Evolutionary conservation across 129 eudicot species (phyloP).

Genomic region (Chrysanthemum makinoi): DNA sequence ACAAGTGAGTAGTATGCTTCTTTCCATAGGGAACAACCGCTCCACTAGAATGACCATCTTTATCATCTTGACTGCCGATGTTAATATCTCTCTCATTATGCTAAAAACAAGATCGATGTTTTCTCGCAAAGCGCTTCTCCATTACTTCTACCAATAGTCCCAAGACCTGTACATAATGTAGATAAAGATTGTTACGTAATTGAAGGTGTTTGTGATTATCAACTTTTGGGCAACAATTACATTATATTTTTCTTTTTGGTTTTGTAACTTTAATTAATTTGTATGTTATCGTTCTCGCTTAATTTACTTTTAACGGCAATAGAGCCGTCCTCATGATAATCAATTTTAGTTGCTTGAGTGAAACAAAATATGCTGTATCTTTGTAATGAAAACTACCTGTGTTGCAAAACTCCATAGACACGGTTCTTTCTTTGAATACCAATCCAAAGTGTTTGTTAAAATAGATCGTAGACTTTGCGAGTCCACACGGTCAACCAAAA

Average conservation of each 20-base stretch:
- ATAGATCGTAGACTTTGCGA: conserved; percentile 44
- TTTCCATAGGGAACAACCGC: conserved; percentile 58
- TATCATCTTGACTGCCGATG: conserved; percentile 38
- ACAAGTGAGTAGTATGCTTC: conserved; percentile 83
- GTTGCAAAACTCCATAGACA: conserved; percentile 88
- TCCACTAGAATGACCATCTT: conserved; percentile 42
- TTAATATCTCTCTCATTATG: conserved; percentile 47
- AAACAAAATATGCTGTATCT: background rate
- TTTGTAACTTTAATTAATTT: too few species aligned
- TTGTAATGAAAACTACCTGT: conserved; percentile 46
- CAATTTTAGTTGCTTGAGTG: too few species aligned
- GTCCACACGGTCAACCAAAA: conserved; percentile 53
- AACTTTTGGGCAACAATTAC: too few species aligned
- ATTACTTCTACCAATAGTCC: conserved; percentile 74
- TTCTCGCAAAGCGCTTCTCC: conserved; percentile 43
- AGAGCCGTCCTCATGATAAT: too few species aligned
- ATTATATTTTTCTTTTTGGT: too few species aligned
- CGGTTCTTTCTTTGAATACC: conserved; percentile 72
- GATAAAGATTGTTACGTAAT: background rate
- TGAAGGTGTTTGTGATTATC: background rate
- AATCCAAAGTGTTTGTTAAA: conserved; percentile 46
- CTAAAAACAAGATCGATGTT: conserved; percentile 41
- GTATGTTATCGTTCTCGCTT: too few species aligned
- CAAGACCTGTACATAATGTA: conserved; percentile 48
- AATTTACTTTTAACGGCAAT: too few species aligned